Base-by-base conservation (phyloP, 2,329 filamentous ascomycete genomes). In the Colletotrichum brevisporum region DNA sequence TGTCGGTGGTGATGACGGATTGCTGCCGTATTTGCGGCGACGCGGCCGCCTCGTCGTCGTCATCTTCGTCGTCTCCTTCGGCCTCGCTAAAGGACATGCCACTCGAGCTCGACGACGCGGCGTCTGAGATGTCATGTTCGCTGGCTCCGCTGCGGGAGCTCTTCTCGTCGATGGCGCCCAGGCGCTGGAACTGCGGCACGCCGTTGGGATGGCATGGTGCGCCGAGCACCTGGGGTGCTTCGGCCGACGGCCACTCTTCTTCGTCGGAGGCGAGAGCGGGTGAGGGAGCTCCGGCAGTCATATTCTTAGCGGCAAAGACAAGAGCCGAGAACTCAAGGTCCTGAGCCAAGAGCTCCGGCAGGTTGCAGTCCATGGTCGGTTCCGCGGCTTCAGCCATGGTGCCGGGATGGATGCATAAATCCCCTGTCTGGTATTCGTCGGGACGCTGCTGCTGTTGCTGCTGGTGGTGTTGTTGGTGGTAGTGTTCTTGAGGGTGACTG, bases 271-370 rank as follows among this genome's bases (percentile, higher is more conserved):
- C 78, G 16, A 85, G 74, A 3, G 76, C 74, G 43, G 76, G 76
- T 12, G 77, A 76, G 1, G 87, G 87, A 9, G 79, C 74, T 9
- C 87, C 87, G 24, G 86, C 83, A 6, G 86, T 87, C 82, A 89
- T 84, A 66, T 83, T 84, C 74, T 79, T 86, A 15, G 85, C 81
- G 27, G 78, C 77, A 64, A 89, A 89, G 27, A 87, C 74, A 10
- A 80, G 77, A 58, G 79, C 79, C 18, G 85, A 88, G 24, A 80
- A 74, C 73, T 88, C 84, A 53, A 89, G 78, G 71, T 90, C 86
- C 67, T 80, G 82, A 6, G 83, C 87, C n/a, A 90, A 78, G 47
- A 88, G 73, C 76, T 90, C 88, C 2, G 88, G 85, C 18, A 90
- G 78, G 76, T 84, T 89, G 74, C 82, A 83, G 76, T 78, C 71